Evolutionary conservation across 2,329 filamentous ascomycete species (phyloP).

Genomic region (Coniella vitis): DNA sequence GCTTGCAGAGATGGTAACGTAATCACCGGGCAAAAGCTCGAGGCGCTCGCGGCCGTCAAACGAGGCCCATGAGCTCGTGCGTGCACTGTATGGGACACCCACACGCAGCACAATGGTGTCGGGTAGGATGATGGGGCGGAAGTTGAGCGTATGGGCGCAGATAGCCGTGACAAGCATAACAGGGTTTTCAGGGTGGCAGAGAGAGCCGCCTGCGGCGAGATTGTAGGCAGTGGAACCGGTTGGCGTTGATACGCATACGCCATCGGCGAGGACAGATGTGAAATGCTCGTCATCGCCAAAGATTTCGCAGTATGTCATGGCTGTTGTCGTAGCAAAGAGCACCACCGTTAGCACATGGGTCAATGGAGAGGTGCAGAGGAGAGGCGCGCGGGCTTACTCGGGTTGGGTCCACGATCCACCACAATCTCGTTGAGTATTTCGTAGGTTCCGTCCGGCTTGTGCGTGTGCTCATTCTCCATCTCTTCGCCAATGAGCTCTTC

Average conservation of each 20-base stretch:
- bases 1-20: slow-evolving; percentile 76
- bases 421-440: slow-evolving; percentile 98
- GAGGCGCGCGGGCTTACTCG: slow-evolving; percentile 52
- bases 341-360: neutral
- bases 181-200: slow-evolving; percentile 93
- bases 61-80: slow-evolving; percentile 90
- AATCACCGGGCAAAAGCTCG: slow-evolving; percentile 73
- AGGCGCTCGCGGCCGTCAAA: slow-evolving; percentile 89
- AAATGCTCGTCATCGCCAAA: slow-evolving; percentile 96
- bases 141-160: slow-evolving; percentile 89
- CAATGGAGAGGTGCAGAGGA: neutral
- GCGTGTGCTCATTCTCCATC: slow-evolving; percentile 75
- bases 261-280: slow-evolving; percentile 87
- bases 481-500: slow-evolving; percentile 88
- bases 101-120: slow-evolving; percentile 91
- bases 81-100: slow-evolving; percentile 89
- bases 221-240: slow-evolving; percentile 96
- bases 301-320: slow-evolving; percentile 86
- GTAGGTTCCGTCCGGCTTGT: slow-evolving; percentile 74
- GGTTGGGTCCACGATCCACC: slow-evolving; percentile 85
- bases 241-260: slow-evolving; percentile 87
- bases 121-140: slow-evolving; percentile 91
- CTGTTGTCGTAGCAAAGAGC: slow-evolving; percentile 32
- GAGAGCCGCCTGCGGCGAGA: slow-evolving; percentile 85
- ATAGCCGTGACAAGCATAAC: slow-evolving; percentile 93